Evolutionary conservation across 306 rosid genomes (phyloP), one percentile per base, ranked within the genome.

Genomic region (Astragalus glycyphyllos): DNA sequence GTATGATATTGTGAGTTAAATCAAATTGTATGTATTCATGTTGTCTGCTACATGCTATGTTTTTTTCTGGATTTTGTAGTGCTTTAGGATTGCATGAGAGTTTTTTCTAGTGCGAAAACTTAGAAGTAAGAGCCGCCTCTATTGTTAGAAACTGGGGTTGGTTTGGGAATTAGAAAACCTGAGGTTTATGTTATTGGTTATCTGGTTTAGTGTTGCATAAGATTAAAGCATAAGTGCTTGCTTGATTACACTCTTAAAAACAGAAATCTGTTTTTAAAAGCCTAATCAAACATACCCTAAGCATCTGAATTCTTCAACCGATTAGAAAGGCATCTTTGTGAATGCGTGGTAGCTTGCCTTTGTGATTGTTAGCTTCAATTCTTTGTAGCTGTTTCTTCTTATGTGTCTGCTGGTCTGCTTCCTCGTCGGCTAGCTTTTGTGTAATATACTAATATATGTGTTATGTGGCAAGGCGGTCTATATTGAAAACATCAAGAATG

Each of bases 211-310:
- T 34, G 62, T 64, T 49, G 57, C 31, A 31, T 51, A 37, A 35
- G 80, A 58, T 48, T 32, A 56, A 71, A 37, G 35, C 48, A 29
- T 40, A 50, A 59, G 58, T 64, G 56, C 26, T 20, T 64, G 56
- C n/a, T n/a, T n/a, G n/a, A n/a, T n/a, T n/a, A n/a, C n/a, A n/a
- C n/a, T n/a, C n/a, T n/a, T n/a, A n/a, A n/a, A n/a, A n/a, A n/a
- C n/a, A n/a, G n/a, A n/a, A n/a, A n/a, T n/a, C n/a, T n/a, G n/a
- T n/a, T n/a, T n/a, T n/a, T n/a, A n/a, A n/a, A n/a, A n/a, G n/a
- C n/a, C n/a, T n/a, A n/a, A n/a, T n/a, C n/a, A n/a, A n/a, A n/a
- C n/a, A n/a, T n/a, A n/a, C n/a, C n/a, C n/a, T n/a, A n/a, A n/a
- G n/a, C n/a, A 12, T 57, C 17, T 49, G 56, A 56, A 35, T 16